Conservation (phyloP, 192 early-diverging fungal species). For the Mortierella hygrophila region DNA sequence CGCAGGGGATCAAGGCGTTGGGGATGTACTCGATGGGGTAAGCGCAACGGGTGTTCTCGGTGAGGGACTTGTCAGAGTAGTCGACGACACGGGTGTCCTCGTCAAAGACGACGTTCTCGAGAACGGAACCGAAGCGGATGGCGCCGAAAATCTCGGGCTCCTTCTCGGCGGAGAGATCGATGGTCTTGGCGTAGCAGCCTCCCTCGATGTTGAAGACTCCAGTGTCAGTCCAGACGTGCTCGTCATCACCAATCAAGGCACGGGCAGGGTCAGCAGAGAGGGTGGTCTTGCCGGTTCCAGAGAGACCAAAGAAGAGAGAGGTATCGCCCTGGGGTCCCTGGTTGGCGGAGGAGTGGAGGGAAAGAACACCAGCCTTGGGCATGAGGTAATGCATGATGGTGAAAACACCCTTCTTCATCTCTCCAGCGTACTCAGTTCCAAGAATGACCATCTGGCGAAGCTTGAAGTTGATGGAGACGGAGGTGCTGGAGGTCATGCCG, state of each 20-base stretch:
- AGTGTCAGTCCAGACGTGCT: conserved; percentile 97
- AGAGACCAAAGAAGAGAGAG: conserved; percentile 97
- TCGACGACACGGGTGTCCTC: conserved; percentile 80
- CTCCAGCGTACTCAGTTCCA: conserved; percentile 98
- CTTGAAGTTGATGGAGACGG: conserved; percentile 94
- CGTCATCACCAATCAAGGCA: conserved; percentile 97
- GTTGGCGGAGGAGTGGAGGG: conserved; percentile 95
- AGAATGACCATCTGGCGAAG: conserved; percentile 97
- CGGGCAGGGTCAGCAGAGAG: conserved; percentile 97
- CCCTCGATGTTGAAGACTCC: conserved; percentile 99
- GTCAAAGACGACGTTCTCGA: conserved; percentile 95
- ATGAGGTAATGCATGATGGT: conserved; percentile 99
- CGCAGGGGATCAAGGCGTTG: conserved; percentile 93
- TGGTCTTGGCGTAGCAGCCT: conserved; percentile 98
- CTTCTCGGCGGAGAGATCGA: conserved; percentile 95
- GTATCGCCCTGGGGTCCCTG: conserved; percentile 92
- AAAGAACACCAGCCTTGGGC: conserved; percentile 92
- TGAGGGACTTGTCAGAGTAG: conserved; percentile 83
- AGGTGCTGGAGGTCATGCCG: conserved; percentile 96
- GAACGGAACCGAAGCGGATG: conserved; percentile 91
- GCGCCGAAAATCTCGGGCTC: conserved; percentile 98
- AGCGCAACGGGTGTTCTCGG: conserved; percentile 96
- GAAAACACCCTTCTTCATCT: conserved; percentile 99
- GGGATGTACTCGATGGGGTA: conserved; percentile 96
- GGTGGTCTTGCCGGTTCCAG: conserved; percentile 98